These are phyloP conservation scores for Penicillium subrubescens DNA, from an alignment of 495 filamentous ascomycete genomes.

Conservation along the genomic window DNA sequence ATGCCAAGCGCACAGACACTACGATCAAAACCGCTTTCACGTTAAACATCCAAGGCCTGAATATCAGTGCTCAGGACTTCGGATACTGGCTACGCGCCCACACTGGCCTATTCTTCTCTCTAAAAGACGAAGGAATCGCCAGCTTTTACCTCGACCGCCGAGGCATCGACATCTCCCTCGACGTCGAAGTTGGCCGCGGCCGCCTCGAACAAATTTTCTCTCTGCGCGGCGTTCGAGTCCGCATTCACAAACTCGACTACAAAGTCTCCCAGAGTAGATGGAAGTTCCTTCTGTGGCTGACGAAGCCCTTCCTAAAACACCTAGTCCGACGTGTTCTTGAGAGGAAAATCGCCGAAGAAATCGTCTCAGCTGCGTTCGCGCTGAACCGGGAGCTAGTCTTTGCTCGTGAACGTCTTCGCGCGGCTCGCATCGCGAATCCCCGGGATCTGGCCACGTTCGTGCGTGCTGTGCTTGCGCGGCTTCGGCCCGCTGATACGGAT, in stretches of 20 bases:
- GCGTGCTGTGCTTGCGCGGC: conserved; percentile 73
- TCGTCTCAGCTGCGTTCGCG: conserved; percentile 67
- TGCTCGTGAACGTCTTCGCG: conserved; percentile 82
- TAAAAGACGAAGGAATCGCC: conserved; percentile 81
- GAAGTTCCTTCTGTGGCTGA: conserved; percentile 74
- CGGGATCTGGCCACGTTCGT: conserved; percentile 79
- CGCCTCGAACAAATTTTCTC: conserved; percentile 78
- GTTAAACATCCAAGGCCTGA: conserved; percentile 76
- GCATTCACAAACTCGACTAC: conserved; percentile 85
- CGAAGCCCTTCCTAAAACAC: conserved; percentile 82
- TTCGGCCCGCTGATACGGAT: conserved; percentile 74
- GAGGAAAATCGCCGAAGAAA: conserved; percentile 70
- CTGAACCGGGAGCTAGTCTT: conserved; percentile 85
- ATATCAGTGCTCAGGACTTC: conserved; percentile 78
- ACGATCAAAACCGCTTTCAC: conserved; percentile 69
- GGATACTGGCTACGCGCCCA: conserved; percentile 78
- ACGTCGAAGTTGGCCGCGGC: conserved; percentile 76
- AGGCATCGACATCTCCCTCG: conserved; percentile 82
- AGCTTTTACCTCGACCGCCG: conserved; percentile 81
- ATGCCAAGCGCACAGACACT: conserved; percentile 66
- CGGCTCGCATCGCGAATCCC: conserved; percentile 80
- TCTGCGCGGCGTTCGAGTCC: conserved; percentile 71
- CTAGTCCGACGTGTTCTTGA: conserved; percentile 79
- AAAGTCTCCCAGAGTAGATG: conserved; percentile 73
- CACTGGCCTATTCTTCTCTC: conserved; percentile 62